Percentiles rank a stretch among this genome's conserved stretches.
Evolutionary conservation across 2,329 filamentous ascomycete species (phyloP).

Genomic region (Alternaria sp.): DNA sequence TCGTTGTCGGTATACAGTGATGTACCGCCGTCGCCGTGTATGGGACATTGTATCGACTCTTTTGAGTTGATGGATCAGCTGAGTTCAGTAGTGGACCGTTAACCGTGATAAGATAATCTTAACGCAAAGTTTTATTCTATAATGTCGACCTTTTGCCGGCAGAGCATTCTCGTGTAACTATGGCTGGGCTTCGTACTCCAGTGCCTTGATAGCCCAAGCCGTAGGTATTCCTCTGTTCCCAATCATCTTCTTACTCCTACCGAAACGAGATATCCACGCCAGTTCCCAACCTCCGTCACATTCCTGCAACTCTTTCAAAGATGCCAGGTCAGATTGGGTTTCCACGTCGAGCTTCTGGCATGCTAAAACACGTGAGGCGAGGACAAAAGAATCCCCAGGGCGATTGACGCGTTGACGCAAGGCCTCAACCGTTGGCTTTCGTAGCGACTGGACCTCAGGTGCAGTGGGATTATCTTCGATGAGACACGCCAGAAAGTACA

Average conservation of each 20-base stretch:
- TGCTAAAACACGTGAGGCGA: conserved; percentile 37
- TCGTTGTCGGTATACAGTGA: neutral
- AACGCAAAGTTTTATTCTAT: too few species aligned
- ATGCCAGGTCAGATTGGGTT: conserved; percentile 13
- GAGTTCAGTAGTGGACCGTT: too few species aligned
- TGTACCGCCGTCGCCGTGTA: neutral
- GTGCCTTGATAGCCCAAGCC: conserved; percentile 30
- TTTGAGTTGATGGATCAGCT: neutral
- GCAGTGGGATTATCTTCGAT: conserved; percentile 21
- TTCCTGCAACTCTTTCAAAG: conserved; percentile 36
- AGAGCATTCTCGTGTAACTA: too few species aligned
- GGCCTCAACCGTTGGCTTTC: too few species aligned
- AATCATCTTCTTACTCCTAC: conserved; percentile 19
- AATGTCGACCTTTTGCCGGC: too few species aligned
- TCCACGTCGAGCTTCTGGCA: conserved; percentile 31
- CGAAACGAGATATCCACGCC: conserved; percentile 31
- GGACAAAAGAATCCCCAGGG: conserved; percentile 33
- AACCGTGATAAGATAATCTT: too few species aligned
- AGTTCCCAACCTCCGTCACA: conserved; percentile 46
- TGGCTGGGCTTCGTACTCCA: conserved; percentile 12
- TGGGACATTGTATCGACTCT: neutral
- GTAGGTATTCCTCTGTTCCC: conserved; percentile 30
- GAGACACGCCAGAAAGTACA: conserved; percentile 40
- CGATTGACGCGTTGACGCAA: too few species aligned
- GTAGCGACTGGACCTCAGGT: conserved; percentile 26